Evolutionary conservation across 768 basidiomycete genomes (phyloP), one percentile per base, ranked within the genome.

Genomic region (Trametes elegans): DNA sequence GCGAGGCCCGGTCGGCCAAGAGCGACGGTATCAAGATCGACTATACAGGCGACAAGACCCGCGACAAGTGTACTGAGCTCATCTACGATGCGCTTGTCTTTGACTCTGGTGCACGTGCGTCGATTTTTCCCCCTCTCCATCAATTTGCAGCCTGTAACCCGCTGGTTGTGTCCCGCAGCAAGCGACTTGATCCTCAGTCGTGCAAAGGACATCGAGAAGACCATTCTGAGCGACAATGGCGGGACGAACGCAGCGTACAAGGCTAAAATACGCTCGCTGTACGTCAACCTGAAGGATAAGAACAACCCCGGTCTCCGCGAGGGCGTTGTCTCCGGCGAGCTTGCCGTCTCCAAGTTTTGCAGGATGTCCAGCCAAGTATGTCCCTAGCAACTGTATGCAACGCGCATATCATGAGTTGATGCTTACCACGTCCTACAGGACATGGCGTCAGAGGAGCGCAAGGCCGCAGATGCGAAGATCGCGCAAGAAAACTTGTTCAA

Each of bases 251-350:
- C 74, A 11, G 68, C 64, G 3, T 93, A 93, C 71, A 86, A 84
- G 61, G 70, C 74, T 62, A 97, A 91, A 69, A 90, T 98, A 58
- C 85, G 97, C 26, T 86, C 87, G 24, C 71, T 98, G 40, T 95
- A 83, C 67, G 87, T 96, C 62, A 98, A 98, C 70, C 78, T 99
- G 63, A 98, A 97, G 71, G 95, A 96, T 71, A 94, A 93, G 73
- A 83, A 86, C 62, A 99, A 99, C 70, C 93, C 94, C 14, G 79
- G 79, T 26, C 69, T 99, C 51, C 79, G 95, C 39, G 90, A 89
- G 66, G 87, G 83, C 62, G 82, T 99, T 57, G 88, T 96, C 29
- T 82, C 85, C 35, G 96, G 96, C 1, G 86, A 89, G 18, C 71
- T 97, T 1, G 63, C 82, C 0, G 80, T 85, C 0, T 79, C 82